Evolutionary conservation across 2,329 filamentous ascomycete genomes (phyloP).

Genomic region (Cordyceps sp.): DNA sequence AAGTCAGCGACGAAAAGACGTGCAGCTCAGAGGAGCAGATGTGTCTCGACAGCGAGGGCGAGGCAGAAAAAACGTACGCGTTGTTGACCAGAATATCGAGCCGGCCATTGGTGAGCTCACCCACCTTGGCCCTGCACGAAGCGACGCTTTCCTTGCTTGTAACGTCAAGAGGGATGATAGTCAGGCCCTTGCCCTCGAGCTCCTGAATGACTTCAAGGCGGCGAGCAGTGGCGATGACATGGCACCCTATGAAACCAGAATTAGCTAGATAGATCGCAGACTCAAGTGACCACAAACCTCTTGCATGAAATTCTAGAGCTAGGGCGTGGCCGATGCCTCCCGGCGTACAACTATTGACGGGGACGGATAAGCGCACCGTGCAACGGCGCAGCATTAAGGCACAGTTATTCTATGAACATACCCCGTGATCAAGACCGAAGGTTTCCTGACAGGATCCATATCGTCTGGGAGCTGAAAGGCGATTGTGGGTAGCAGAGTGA

Average conservation of each 20-base stretch:
- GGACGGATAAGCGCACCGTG: not conserved
- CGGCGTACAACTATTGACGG: constrained; percentile 33
- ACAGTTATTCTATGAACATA: constrained; percentile 14
- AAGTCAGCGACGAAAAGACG: too few species aligned
- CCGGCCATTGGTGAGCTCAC: constrained; percentile 29
- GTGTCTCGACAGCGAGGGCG: not conserved
- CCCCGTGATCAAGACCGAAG: constrained; percentile 33
- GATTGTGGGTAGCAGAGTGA: too few species aligned
- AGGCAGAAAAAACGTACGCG: constrained; percentile 21
- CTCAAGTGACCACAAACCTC: constrained; percentile 17
- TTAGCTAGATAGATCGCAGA: not conserved
- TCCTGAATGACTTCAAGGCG: constrained; percentile 27
- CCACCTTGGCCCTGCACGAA: constrained; percentile 27
- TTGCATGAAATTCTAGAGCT: constrained; percentile 32
- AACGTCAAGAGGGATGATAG: constrained; percentile 33
- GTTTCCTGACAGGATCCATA: constrained; percentile 11
- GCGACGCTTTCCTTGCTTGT: constrained; percentile 33
- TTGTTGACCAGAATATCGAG: constrained; percentile 47
- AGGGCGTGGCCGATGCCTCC: constrained; percentile 42
- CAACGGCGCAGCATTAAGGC: too few species aligned
- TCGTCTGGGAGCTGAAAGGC: too few species aligned
- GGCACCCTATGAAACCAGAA: constrained; percentile 11
- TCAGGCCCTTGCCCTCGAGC: constrained; percentile 29
- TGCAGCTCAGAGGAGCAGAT: too few species aligned
- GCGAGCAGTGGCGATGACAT: constrained; percentile 41